phyloP scores from a whole-genome alignment of 164 flowering plant genomes.

The Malania oleifera region DNA sequence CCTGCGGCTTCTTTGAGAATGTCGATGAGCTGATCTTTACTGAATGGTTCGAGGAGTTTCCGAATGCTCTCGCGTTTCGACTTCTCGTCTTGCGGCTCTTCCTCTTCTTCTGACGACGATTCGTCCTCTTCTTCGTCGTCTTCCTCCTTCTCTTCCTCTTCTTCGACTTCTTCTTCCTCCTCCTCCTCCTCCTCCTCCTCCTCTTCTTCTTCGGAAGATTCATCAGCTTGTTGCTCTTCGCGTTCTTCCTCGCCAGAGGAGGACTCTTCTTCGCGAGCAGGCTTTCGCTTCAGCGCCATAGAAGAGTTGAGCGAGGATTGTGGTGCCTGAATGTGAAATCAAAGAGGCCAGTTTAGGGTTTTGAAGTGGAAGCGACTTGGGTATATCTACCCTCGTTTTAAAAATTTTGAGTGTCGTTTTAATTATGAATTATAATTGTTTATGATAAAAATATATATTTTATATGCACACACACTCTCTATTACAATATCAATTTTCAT shows the following conservation, averaged over 20 bases:
- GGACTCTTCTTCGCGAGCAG: conserved; percentile 3
- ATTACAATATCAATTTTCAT: no score
- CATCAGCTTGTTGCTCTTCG: neutral
- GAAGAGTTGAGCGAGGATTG: neutral
- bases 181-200: conserved; percentile 18
- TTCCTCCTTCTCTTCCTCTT: conserved; percentile 12
- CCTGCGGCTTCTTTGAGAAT: conserved; percentile 28
- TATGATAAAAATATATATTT: no score
- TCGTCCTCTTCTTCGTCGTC: conserved; percentile 7
- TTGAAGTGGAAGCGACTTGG: no score
- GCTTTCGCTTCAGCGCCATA: conserved; percentile 28
- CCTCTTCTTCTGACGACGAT: neutral
- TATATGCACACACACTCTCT: no score
- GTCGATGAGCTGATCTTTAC: conserved; percentile 36
- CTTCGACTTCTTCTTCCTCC: conserved; percentile 14
- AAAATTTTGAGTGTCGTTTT: no score
- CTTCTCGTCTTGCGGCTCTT: conserved; percentile 4
- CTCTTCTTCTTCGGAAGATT: conserved; percentile 2
- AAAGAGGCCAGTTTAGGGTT: no score
- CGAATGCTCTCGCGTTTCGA: conserved; percentile 19
- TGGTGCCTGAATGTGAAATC: no score
- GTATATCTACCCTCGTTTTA: no score
- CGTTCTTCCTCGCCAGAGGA: conserved; percentile 5
- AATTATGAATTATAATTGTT: no score
- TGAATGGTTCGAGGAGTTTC: conserved; percentile 33